Evolutionary conservation across 2,329 filamentous ascomycete species (phyloP).

Genomic region (Chaetomium sp.): DNA sequence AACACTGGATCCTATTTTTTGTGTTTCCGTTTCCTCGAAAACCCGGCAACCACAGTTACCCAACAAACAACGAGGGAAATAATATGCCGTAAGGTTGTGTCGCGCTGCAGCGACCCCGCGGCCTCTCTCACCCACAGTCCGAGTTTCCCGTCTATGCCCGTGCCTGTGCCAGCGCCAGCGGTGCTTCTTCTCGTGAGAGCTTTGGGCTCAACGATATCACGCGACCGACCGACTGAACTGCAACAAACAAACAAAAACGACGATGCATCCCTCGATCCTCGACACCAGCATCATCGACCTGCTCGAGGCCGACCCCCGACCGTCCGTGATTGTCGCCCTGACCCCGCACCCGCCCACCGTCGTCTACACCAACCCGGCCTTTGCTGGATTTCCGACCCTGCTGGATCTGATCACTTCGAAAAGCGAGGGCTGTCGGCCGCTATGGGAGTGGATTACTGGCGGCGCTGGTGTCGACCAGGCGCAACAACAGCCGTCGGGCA

Average conservation of each 20-base stretch:
- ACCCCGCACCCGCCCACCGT: constrained; percentile 23
- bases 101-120: constrained; percentile 1
- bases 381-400: constrained; percentile 20
- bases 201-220: not conserved
- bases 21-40: no score
- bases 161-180: no score
- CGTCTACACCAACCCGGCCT: constrained; percentile 28
- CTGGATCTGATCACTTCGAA: constrained; percentile 21
- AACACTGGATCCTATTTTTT: no score
- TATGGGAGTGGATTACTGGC: constrained; percentile 28
- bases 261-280: constrained; percentile 23
- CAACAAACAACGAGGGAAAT: not conserved
- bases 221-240: not conserved
- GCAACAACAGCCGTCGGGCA: not conserved
- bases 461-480: not conserved
- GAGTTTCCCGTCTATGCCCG: no score
- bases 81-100: not conserved
- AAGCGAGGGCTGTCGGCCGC: constrained; percentile 18
- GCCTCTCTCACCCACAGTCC: not conserved
- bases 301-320: constrained; percentile 34
- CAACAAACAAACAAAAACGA: not conserved
- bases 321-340: constrained; percentile 27
- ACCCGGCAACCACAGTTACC: no score
- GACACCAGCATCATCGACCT: constrained; percentile 32
- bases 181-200: constrained; percentile 3